These are phyloP conservation scores for Pterocarpus macrocarpus DNA, from an alignment of 306 rosid species.

Conservation along the genomic window DNA sequence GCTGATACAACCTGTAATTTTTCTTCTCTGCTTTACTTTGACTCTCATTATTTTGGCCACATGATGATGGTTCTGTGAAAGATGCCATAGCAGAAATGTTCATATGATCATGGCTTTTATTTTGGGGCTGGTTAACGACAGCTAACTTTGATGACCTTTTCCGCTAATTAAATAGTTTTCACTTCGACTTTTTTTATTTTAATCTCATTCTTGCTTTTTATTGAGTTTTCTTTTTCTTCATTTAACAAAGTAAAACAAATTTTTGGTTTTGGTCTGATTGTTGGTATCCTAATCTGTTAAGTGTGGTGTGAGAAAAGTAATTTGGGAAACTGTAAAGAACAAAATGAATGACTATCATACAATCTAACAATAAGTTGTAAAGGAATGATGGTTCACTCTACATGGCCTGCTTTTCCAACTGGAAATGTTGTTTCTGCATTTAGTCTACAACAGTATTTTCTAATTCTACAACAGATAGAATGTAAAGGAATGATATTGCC, in stretches of 20 bases:
- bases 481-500: background rate
- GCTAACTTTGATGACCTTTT: constrained; percentile 34
- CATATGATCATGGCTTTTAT: background rate
- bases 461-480: background rate
- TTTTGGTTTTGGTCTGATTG: background rate
- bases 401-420: background rate
- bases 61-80: constrained; percentile 32
- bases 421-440: constrained; percentile 3
- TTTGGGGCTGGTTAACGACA: constrained; percentile 41
- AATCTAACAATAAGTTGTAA: background rate
- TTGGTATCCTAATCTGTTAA: background rate
- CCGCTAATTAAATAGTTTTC: constrained; percentile 5
- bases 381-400: background rate
- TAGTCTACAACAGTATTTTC: background rate
- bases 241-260: background rate
- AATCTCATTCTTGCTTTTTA: background rate
- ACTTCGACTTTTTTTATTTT: background rate
- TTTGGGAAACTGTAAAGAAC: background rate
- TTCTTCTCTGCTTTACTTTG: constrained; percentile 24
- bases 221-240: too few relatives aligned
- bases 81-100: constrained; percentile 24
- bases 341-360: constrained; percentile 2
- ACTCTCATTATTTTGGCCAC: constrained; percentile 16
- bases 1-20: constrained; percentile 9
- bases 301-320: background rate